A percentile compares a stretch with the other conserved stretches of the same genome.
These are phyloP conservation scores for Trichoderma arundinaceum DNA, from an alignment of 2,329 filamentous ascomycete species.

Conservation along the genomic window DNA sequence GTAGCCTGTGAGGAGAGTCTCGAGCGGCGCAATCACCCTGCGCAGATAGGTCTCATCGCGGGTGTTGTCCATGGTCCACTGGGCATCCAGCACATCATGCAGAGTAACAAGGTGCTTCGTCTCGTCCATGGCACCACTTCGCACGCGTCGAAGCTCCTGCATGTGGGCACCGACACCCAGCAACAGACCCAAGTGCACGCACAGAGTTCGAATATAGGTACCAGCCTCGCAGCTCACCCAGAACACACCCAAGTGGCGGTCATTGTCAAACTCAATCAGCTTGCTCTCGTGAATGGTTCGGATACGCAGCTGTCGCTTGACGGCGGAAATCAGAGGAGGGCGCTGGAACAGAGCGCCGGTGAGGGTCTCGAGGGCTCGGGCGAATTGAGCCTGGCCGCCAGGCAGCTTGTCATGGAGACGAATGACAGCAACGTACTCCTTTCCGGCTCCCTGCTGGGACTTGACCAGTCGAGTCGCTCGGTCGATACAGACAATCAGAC, in stretches of 20 bases:
- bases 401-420: slow-evolving; percentile 94
- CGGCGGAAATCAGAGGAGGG: slow-evolving; percentile 94
- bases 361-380: slow-evolving; percentile 90
- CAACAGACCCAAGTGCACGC: slow-evolving; percentile 83
- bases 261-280: slow-evolving; percentile 97
- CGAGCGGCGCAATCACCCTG: slow-evolving; percentile 87
- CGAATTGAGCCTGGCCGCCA: slow-evolving; percentile 90
- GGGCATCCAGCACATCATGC: slow-evolving; percentile 85
- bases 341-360: slow-evolving; percentile 92
- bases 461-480: slow-evolving; percentile 97
- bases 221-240: slow-evolving; percentile 98
- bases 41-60: slow-evolving; percentile 92
- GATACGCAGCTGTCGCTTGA: slow-evolving; percentile 98
- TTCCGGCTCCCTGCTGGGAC: slow-evolving; percentile 97
- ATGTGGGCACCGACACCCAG: slow-evolving; percentile 91
- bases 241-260: slow-evolving; percentile 95
- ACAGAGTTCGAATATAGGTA: slow-evolving; percentile 98
- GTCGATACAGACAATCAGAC: slow-evolving; percentile 93
- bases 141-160: slow-evolving; percentile 95
- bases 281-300: slow-evolving; percentile 98
- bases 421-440: slow-evolving; percentile 97
- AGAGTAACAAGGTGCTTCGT: slow-evolving; percentile 86
- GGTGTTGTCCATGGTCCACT: slow-evolving; percentile 95
- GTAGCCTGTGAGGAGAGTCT: slow-evolving; percentile 89
- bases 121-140: slow-evolving; percentile 95